Conservation (phyloP, 257 asterid species). For the Forsythia suspensa region DNA sequence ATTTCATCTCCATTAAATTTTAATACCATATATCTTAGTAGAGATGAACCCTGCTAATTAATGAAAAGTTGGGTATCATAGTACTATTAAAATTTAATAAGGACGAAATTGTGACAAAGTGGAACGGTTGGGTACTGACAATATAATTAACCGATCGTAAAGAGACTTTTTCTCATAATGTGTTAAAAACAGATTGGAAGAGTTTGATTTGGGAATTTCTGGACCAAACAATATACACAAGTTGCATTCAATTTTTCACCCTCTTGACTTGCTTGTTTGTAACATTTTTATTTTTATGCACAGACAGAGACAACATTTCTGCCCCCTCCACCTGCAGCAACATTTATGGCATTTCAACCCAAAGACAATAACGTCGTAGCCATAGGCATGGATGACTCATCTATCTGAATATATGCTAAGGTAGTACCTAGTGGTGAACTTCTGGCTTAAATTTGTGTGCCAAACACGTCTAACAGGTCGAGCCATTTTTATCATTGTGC, state of each 20-base stretch:
- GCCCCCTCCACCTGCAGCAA: constrained; percentile 69
- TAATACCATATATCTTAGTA: too few relatives aligned
- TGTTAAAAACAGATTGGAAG: background rate
- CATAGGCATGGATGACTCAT: constrained; percentile 67
- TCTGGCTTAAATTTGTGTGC: background rate
- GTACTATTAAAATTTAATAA: too few relatives aligned
- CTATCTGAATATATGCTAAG: constrained; percentile 65
- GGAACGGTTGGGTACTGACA: too few relatives aligned
- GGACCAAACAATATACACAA: background rate
- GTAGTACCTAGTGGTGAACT: constrained; percentile 21
- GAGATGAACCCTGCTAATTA: too few relatives aligned
- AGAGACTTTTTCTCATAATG: background rate
- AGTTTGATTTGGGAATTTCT: background rate
- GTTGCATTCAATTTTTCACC: background rate
- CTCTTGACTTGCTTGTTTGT: background rate
- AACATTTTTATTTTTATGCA: background rate
- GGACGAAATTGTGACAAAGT: too few relatives aligned
- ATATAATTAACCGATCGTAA: too few relatives aligned
- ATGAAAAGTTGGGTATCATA: too few relatives aligned
- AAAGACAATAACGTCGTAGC: constrained; percentile 62
- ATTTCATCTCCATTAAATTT: too few relatives aligned
- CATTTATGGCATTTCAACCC: constrained; percentile 67
- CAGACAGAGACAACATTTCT: constrained; percentile 66
- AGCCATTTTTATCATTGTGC: background rate
- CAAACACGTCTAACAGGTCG: too few relatives aligned